Evolutionary conservation across 768 basidiomycete genomes (phyloP).

Genomic region (Tricholoma furcatifolium): DNA sequence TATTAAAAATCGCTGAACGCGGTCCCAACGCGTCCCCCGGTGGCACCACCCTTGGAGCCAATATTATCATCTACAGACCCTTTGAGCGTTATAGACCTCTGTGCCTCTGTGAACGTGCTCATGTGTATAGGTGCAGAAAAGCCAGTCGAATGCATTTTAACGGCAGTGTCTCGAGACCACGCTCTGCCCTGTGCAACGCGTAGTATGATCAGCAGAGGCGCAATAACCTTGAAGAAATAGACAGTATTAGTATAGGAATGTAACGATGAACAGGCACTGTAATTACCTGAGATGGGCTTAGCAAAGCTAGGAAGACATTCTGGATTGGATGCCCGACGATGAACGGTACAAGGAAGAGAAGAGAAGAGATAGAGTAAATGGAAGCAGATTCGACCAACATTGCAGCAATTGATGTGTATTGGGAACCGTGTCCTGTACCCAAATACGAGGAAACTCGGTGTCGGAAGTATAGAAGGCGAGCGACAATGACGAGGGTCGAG

Average conservation of each 20-base stretch:
- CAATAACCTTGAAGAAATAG: constrained; percentile 27
- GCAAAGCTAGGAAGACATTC: constrained; percentile 29
- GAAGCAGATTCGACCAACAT: constrained; percentile 37
- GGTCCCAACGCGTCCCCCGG: no score
- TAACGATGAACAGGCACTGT: background rate
- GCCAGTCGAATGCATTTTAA: background rate
- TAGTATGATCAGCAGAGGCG: constrained; percentile 33
- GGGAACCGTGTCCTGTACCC: constrained; percentile 19
- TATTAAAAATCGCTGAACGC: no score
- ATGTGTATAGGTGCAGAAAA: background rate
- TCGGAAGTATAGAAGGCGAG: constrained; percentile 25
- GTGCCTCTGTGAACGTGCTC: background rate
- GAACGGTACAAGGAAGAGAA: constrained; percentile 31
- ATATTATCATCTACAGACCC: background rate
- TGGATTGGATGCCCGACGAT: constrained; percentile 6
- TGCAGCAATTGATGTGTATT: constrained; percentile 25
- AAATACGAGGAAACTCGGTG: constrained; percentile 14
- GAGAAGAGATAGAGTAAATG: constrained; percentile 21
- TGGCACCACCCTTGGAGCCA: no score
- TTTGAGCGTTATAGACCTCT: background rate
- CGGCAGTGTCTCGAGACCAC: constrained; percentile 20
- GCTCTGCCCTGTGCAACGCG: constrained; percentile 31
- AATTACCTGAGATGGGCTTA: constrained; percentile 31
- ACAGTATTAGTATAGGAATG: background rate
- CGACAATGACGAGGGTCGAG: constrained; percentile 29